Base-by-base conservation (phyloP, 2,329 filamentous ascomycete species). In the Xylariaceae sp. region DNA sequence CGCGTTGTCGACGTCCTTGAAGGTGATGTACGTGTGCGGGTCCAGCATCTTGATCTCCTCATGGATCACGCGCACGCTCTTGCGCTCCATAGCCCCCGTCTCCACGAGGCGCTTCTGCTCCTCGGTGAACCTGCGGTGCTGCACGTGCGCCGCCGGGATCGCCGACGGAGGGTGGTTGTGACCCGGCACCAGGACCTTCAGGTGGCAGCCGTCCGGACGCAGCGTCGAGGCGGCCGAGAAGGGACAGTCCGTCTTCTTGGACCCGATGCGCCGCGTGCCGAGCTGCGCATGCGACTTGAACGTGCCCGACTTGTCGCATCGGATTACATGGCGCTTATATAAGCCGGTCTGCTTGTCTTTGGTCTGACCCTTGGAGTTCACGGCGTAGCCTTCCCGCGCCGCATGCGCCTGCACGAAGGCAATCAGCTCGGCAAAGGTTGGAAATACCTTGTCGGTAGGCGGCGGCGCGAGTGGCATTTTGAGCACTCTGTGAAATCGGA, bases 201-300 rank as follows among this genome's bases (percentile, higher is more conserved):
- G 46, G 36, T 49, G 50, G 36, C 51, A 54, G 18, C 53, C 53
- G 18, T 56, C 48, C 18, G 50, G 39, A 11, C 50, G 48, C 21
- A 53, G 41, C 31, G 50, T 56, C 18, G 44, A 44, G 30, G 49
- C 47, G 28, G 47, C 50, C 13, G 48, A 46, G 41, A 56, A 56
- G 18, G 51, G 53, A 34, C 53, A 56, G 36, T 50, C 52, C 16
- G 53, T 56, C 38, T 55, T 55, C 43, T 56, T 56, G 38, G 40
- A 52, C 5, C 48, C 46, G 9, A 44, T 49, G 27, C 50, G 51
- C 13, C 50, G 48, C 17, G 46, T 29, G 14, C 50, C 50, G n/a
- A 53, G 40, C 23, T 46, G 46, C 9, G 51, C 51, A 27, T 50
- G 45, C 2, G 52, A 54, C 21, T 52, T 49, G 38, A 55, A 56